These are phyloP conservation scores for Isatis tinctoria DNA, from an alignment of 345 rosid species.

Conservation along the genomic window DNA sequence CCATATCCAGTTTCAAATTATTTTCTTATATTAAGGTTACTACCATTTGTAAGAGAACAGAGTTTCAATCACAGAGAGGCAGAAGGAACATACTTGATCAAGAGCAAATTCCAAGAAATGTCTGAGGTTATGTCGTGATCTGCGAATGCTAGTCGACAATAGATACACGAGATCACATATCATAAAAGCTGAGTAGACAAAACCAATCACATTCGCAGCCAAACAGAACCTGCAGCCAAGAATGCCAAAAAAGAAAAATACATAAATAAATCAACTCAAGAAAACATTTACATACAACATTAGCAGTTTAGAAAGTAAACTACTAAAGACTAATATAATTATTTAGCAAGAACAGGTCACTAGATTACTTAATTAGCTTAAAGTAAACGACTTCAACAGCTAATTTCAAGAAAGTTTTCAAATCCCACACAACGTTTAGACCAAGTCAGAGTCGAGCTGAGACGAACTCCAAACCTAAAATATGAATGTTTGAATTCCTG, in stretches of 20 bases:
- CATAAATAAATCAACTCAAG: neutral
- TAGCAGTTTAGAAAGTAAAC: neutral
- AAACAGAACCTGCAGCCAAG: conserved; percentile 60
- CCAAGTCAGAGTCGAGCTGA: neutral
- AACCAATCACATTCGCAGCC: conserved; percentile 72
- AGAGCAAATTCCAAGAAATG: conserved; percentile 56
- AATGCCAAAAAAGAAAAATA: neutral
- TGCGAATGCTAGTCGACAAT: conserved; percentile 44
- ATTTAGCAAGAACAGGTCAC: neutral
- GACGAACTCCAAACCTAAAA: neutral
- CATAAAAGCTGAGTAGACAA: conserved; percentile 66
- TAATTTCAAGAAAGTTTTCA: neutral
- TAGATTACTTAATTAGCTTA: neutral
- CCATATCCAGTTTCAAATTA: neutral
- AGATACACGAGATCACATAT: conserved; percentile 49
- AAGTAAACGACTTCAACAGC: neutral
- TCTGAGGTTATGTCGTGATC: conserved; percentile 42
- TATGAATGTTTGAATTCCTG: neutral
- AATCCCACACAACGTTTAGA: neutral
- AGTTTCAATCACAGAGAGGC: neutral
- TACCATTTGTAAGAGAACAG: neutral
- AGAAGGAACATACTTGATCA: conserved; percentile 63
- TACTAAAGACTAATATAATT: neutral
- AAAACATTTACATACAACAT: neutral
- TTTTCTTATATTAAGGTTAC: neutral